Conservation (phyloP, 139 green algal genomes). For the Pseudopediastrum boryanum region DNA sequence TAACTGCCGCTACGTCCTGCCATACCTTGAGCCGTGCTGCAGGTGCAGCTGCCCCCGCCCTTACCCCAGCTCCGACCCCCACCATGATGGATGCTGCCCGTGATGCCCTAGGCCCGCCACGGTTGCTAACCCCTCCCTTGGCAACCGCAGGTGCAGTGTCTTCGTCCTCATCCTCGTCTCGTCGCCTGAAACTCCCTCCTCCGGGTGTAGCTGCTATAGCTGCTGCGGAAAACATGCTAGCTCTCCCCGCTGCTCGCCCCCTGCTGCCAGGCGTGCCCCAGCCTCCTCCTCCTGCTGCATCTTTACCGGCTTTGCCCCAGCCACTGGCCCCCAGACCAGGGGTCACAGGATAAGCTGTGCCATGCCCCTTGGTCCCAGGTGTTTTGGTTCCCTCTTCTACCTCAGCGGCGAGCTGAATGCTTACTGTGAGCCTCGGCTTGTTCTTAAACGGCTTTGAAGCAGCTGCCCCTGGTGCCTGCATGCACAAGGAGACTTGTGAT, state of each 20-base stretch:
- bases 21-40: background rate
- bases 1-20: too few species aligned
- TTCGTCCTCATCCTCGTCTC: background rate
- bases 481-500: too few species aligned
- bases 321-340: background rate
- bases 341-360: too few species aligned
- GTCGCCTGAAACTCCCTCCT: background rate
- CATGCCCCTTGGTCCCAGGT: background rate
- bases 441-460: too few species aligned
- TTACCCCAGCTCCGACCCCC: background rate
- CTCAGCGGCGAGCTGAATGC: background rate
- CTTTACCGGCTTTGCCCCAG: background rate
- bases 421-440: too few species aligned
- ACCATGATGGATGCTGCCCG: background rate
- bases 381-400: background rate
- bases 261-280: background rate
- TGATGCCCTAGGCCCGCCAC: background rate
- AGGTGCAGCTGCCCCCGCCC: background rate
- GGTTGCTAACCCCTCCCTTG: background rate
- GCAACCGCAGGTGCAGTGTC: too few species aligned
- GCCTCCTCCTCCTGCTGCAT: background rate
- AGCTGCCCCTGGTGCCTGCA: too few species aligned
- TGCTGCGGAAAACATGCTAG: background rate
- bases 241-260: background rate
- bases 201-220: conserved; percentile 7